Evolutionary conservation across 2,329 filamentous ascomycete genomes (phyloP), one percentile per base, ranked within the genome.

Genomic region (Diaporthe sp.): DNA sequence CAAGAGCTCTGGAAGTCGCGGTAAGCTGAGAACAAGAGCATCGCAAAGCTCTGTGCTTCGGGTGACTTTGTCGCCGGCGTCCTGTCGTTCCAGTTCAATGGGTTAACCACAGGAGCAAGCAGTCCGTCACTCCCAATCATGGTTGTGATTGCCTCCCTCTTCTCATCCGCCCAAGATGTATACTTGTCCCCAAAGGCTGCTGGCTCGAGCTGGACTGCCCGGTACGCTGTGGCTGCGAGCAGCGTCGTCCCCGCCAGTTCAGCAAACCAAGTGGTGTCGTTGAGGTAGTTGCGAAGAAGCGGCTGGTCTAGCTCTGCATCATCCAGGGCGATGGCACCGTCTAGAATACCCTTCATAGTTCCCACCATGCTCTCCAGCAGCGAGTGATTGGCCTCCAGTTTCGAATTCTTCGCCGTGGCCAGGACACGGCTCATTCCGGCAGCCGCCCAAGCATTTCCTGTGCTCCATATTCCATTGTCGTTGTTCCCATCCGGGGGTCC

Each of bases 11-110:
- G 17, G 4, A 37, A 37, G 19, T 67, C 61, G 2, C 44, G 42
- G 17, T 67, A 51, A 10, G 61, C 61, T 19, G 44, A 37, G 44
- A 51, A 51, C 44, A 51, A 17, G 19, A 49, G 19, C 2, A 67
- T 49, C 6, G 61, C 61, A 49, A 67, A 67, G 44, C 61, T 51
- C 44, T 67, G 61, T 49, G 61, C 61, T 13, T 67, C 61, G 19
- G 61, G 61, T 12, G 61, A 67, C 12, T 49, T 49, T 3, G 25
- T n/a, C 19, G 42, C 17, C 1, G 44, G 44, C 2, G 10, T 49
- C 12, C 28, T 67, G 8, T 67, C 61, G n/a, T 19, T 46, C 61
- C 61, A 67, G 19, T 67, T 13, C 61, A 67, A 12, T 1, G 44
- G 42, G 19, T 67, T 67, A 1, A 67, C 61, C 28, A 67, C 61